These are phyloP conservation scores for Camellia oleifera DNA, from an alignment of 179 eudicot genomes.

Conservation along the genomic window DNA sequence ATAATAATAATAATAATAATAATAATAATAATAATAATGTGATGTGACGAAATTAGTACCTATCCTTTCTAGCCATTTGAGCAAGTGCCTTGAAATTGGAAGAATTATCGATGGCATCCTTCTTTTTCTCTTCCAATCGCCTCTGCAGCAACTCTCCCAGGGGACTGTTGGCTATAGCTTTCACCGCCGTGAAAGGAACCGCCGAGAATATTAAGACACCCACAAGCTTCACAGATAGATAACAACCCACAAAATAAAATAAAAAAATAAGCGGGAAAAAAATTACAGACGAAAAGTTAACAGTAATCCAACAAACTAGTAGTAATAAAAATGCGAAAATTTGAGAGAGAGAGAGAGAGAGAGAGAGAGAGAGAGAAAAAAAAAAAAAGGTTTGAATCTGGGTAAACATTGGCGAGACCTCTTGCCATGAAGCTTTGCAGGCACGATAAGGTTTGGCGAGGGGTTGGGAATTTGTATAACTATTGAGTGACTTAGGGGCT, in stretches of 20 bases:
- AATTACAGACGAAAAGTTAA: neutral
- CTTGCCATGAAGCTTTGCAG: slow-evolving; percentile 82
- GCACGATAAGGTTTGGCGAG: slow-evolving; percentile 15
- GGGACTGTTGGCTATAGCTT: slow-evolving; percentile 86
- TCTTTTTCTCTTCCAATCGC: slow-evolving; percentile 59
- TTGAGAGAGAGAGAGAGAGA: neutral
- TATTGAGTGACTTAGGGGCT: neutral
- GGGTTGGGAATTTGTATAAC: neutral
- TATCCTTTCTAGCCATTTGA: slow-evolving; percentile 52
- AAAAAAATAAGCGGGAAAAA: neutral
- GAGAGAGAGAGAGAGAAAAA: neutral
- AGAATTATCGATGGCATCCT: slow-evolving; percentile 42
- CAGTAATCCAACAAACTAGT: neutral
- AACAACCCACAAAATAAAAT: neutral
- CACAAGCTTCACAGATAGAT: slow-evolving; percentile 49
- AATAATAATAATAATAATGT: too few relatives aligned
- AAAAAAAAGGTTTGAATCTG: too few relatives aligned
- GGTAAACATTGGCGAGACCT: slow-evolving; percentile 33
- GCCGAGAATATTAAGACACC: slow-evolving; percentile 93
- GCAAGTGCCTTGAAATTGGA: slow-evolving; percentile 43
- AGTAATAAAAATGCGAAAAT: neutral
- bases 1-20: too few relatives aligned
- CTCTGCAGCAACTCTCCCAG: slow-evolving; percentile 68
- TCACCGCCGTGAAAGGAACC: slow-evolving; percentile 93
- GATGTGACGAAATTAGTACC: slow-evolving; percentile 35